Conservation (phyloP, 768 basidiomycete species). For the Boletus fagicola region DNA sequence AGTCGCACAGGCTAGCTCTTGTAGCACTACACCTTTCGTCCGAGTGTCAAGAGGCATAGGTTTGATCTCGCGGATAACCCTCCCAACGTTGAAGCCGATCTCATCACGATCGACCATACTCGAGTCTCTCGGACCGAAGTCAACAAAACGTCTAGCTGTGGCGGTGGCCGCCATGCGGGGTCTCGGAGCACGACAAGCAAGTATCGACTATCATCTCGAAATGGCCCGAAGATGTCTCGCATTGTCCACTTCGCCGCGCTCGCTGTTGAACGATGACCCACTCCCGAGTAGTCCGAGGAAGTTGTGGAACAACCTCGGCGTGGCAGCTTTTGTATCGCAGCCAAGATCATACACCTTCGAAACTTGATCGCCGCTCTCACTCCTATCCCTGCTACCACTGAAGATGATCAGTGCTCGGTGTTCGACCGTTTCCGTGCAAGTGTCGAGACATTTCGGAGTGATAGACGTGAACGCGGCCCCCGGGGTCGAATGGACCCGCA, state of each 20-base stretch:
- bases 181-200: constrained; percentile 17
- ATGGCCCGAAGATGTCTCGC: constrained; percentile 17
- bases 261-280: constrained; percentile 1
- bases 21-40: background rate
- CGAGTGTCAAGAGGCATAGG: background rate
- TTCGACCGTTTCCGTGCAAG: constrained; percentile 21
- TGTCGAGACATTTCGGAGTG: constrained; percentile 21
- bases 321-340: constrained; percentile 15
- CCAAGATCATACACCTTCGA: constrained; percentile 15
- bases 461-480: constrained; percentile 8
- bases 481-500: constrained; percentile 5
- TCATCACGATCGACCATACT: too few species aligned
- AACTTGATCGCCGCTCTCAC: constrained; percentile 19
- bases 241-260: background rate
- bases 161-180: background rate
- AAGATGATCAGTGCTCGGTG: constrained; percentile 8
- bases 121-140: background rate
- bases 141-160: background rate
- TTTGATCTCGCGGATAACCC: background rate
- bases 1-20: too few species aligned
- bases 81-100: background rate
- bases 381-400: constrained; percentile 23
- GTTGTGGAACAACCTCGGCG: constrained; percentile 8
- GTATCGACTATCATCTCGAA: constrained; percentile 22
- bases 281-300: background rate